phyloP scores from a whole-genome alignment of 208 protist genomes.

The Acanthamoeba triangularis region DNA sequence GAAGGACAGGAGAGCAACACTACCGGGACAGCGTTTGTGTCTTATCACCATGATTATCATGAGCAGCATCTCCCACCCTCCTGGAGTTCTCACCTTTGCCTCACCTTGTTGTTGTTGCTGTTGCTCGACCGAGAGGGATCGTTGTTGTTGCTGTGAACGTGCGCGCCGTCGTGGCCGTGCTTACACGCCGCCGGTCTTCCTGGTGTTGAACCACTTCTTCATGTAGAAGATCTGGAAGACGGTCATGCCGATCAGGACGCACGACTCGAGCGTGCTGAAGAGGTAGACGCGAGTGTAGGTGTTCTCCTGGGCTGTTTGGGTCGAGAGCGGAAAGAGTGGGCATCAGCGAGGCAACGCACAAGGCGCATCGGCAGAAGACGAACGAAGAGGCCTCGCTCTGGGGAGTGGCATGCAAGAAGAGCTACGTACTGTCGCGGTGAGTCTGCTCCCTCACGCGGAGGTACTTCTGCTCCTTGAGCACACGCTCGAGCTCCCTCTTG shows the following conservation, averaged over 20 bases:
- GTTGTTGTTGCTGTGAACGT: no score
- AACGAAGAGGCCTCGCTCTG: not conserved
- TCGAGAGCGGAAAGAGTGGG: not conserved
- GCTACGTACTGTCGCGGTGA: constrained; percentile 48
- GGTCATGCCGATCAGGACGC: constrained; percentile 32
- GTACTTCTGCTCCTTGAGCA: constrained; percentile 49
- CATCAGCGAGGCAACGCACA: not conserved
- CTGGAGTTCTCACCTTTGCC: not conserved
- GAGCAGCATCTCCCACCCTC: not conserved
- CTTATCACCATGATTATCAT: not conserved
- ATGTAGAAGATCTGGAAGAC: constrained; percentile 71
- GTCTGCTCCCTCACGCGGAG: constrained; percentile 20
- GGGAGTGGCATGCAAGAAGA: not conserved
- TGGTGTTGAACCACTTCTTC: constrained; percentile 75
- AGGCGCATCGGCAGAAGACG: not conserved
- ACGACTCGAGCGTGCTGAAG: constrained; percentile 63
- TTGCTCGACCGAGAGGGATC: no score
- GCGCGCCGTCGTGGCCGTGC: not conserved
- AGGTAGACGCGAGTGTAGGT: constrained; percentile 66
- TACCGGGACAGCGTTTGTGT: no score
- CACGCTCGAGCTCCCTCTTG: not conserved
- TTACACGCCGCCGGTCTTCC: constrained; percentile 33
- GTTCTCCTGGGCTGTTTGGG: constrained; percentile 60
- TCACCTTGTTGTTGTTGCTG: not conserved
- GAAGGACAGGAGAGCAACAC: not conserved